Conservation (phyloP, 2,329 filamentous ascomycete genomes). For the Aspergillaceae sp. region DNA sequence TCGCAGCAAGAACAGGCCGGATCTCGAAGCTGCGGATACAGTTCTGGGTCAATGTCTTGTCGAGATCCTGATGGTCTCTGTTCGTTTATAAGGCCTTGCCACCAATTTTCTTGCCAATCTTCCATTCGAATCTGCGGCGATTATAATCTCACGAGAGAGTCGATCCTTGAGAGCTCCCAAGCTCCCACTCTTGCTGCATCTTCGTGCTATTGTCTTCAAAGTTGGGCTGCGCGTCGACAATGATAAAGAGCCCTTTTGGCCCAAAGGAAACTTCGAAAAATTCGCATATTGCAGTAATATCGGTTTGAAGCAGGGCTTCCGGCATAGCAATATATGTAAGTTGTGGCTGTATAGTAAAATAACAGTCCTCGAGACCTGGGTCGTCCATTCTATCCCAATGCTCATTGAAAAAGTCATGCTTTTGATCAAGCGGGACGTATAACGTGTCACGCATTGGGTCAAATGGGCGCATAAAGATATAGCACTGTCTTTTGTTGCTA, state of each 20-base stretch:
- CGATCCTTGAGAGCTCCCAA: not conserved
- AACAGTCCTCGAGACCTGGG: not conserved
- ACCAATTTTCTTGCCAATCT: not conserved
- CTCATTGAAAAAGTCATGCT: not conserved
- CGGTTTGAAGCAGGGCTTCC: not conserved
- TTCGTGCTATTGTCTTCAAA: not conserved
- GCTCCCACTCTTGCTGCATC: not conserved
- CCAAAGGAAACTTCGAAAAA: not conserved
- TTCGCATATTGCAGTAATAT: not conserved
- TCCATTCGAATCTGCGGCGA: not conserved
- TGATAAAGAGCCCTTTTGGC: not conserved
- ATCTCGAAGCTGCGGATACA: too few species aligned
- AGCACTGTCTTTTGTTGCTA: not conserved
- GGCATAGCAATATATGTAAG: not conserved
- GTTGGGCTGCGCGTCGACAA: not conserved
- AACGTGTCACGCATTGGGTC: not conserved
- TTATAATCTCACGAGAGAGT: not conserved
- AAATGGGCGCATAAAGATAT: not conserved
- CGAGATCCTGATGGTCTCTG: not conserved
- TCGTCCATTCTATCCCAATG: not conserved
- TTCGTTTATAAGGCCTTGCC: not conserved
- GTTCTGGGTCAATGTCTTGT: too few species aligned
- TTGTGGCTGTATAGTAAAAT: not conserved
- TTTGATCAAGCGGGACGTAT: not conserved
- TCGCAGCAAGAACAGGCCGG: too few species aligned